Evolutionary conservation across 2,329 filamentous ascomycete genomes (phyloP).

Genomic region (Penicillium sp.): DNA sequence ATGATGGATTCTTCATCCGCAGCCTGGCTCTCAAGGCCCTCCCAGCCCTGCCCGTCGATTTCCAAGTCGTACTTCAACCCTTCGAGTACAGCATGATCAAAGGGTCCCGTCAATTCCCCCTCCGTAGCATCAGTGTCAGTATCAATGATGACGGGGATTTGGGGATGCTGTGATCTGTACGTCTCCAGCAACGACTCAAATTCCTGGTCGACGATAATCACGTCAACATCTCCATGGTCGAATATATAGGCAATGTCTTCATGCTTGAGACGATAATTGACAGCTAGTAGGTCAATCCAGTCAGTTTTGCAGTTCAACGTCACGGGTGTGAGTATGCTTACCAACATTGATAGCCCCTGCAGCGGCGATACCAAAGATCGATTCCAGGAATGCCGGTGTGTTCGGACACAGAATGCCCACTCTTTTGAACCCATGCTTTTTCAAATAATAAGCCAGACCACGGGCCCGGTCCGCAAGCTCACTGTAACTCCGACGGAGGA

Average conservation of each 20-base stretch:
- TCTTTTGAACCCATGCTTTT: conserved; percentile 68
- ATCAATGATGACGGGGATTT: conserved; percentile 74
- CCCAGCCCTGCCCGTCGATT: conserved; percentile 71
- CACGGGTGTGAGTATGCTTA: conserved; percentile 25
- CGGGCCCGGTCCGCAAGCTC: conserved; percentile 82
- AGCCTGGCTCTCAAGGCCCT: conserved; percentile 66
- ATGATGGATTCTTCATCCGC: conserved; percentile 76
- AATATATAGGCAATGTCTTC: conserved; percentile 92
- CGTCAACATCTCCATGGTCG: conserved; percentile 78
- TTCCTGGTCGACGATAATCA: conserved; percentile 83
- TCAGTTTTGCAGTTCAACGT: not conserved
- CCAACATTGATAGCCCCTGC: conserved; percentile 75
- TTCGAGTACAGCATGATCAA: conserved; percentile 78
- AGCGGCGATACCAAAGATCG: conserved; percentile 81
- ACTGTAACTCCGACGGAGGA: conserved; percentile 72
- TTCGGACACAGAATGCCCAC: conserved; percentile 89
- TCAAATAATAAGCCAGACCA: conserved; percentile 83
- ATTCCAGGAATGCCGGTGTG: conserved; percentile 90
- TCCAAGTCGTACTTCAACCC: conserved; percentile 69
- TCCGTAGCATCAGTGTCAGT: conserved; percentile 76
- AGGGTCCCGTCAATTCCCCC: conserved; percentile 72
- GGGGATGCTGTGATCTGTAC: conserved; percentile 61
- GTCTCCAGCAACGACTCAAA: conserved; percentile 67
- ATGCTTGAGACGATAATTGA: conserved; percentile 72
- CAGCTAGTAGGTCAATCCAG: conserved; percentile 46